These are phyloP conservation scores for Pestalotiopsis sp. DNA, from an alignment of 2,329 filamentous ascomycete species.

Conservation along the genomic window DNA sequence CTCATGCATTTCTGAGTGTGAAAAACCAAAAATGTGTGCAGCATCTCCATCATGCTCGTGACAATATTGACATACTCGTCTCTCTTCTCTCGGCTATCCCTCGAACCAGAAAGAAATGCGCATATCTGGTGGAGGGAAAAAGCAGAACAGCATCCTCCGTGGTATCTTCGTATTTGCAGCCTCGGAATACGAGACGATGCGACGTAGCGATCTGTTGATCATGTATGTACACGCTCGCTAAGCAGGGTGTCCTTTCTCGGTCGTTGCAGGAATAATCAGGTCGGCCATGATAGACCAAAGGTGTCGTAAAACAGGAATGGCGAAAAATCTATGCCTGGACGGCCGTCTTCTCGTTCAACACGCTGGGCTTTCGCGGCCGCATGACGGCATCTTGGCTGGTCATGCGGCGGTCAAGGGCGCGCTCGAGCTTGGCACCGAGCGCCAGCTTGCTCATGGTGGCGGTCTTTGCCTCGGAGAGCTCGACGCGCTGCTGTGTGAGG, in stretches of 20 bases:
- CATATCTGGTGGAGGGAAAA: not conserved
- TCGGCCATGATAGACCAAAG: not conserved
- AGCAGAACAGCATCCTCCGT: not conserved
- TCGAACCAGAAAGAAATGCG: not conserved
- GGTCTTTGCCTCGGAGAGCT: conserved; percentile 76
- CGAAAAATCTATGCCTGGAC: conserved; percentile 4
- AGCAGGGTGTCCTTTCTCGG: not conserved
- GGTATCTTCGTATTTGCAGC: not conserved
- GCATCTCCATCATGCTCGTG: not conserved
- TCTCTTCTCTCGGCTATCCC: not conserved
- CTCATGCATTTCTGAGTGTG: not conserved
- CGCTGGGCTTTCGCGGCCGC: conserved; percentile 53
- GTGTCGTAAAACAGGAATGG: not conserved
- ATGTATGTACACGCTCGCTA: not conserved
- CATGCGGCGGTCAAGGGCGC: conserved; percentile 85
- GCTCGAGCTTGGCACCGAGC: conserved; percentile 86
- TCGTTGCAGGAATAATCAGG: not conserved
- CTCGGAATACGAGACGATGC: not conserved
- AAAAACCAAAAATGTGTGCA: not conserved
- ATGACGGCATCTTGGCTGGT: conserved; percentile 86
- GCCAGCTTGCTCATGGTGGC: conserved; percentile 85
- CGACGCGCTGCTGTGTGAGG: conserved; percentile 79
- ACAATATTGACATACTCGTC: not conserved
- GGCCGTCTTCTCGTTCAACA: conserved; percentile 25
- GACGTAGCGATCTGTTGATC: not conserved